These are phyloP conservation scores for Penicillium vulpinum DNA, from an alignment of 2,329 filamentous ascomycete genomes.

Conservation along the genomic window DNA sequence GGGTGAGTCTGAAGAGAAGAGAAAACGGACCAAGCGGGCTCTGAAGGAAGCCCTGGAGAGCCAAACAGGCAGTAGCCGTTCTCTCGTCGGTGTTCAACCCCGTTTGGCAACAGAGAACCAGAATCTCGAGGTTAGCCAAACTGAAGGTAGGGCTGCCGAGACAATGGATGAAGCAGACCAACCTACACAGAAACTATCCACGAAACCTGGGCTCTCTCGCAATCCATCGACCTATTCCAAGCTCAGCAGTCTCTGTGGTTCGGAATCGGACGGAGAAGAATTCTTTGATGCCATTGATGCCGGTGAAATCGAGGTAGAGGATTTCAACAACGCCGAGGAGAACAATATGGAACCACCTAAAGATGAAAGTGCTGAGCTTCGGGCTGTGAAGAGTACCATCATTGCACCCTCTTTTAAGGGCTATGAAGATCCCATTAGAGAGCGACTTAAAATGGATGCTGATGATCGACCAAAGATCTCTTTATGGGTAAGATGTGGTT, in stretches of 20 bases:
- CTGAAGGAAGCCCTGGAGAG: slow-evolving; percentile 79
- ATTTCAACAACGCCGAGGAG: slow-evolving; percentile 58
- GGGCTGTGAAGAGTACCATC: slow-evolving; percentile 57
- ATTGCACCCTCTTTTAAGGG: slow-evolving; percentile 79
- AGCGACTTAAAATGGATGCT: slow-evolving; percentile 80
- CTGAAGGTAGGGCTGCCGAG: slow-evolving; percentile 20
- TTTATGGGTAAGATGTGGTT: slow-evolving; percentile 72
- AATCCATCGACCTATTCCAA: slow-evolving; percentile 68
- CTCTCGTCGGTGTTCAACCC: slow-evolving; percentile 32
- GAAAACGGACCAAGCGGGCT: slow-evolving; percentile 83
- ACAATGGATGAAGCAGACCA: slow-evolving; percentile 14
- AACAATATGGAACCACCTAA: slow-evolving; percentile 51
- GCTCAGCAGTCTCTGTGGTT: slow-evolving; percentile 70
- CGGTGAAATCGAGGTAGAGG: slow-evolving; percentile 72
- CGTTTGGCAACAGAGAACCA: slow-evolving; percentile 19
- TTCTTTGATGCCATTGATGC: slow-evolving; percentile 98
- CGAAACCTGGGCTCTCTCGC: slow-evolving; percentile 46
- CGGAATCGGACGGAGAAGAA: slow-evolving; percentile 81
- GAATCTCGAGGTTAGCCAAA: slow-evolving; percentile 41
- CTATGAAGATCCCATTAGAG: slow-evolving; percentile 85
- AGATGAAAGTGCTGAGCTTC: slow-evolving; percentile 41
- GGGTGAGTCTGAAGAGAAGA: slow-evolving; percentile 85
- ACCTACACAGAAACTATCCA: slow-evolving; percentile 9
- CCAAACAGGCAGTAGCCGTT: slow-evolving; percentile 43
- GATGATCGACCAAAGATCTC: slow-evolving; percentile 93